Conservation (phyloP, 1,284 basidiomycete species). For the Irpex lacteus region DNA sequence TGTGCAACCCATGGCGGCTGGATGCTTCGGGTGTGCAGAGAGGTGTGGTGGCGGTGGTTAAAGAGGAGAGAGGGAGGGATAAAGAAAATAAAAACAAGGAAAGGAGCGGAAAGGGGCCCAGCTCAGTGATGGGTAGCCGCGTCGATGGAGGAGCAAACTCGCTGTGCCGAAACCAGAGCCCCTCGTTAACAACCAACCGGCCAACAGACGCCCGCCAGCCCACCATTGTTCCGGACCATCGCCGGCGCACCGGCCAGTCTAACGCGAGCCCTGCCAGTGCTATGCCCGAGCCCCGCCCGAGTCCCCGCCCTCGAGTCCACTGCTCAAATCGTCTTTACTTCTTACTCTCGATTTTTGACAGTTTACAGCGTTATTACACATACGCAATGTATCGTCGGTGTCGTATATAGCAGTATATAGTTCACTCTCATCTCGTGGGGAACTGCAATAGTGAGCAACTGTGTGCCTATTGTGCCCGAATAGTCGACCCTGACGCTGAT, state of each 20-base stretch:
- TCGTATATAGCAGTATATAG: not conserved
- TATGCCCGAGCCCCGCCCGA: not conserved
- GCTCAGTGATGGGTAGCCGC: slow-evolving; percentile 10
- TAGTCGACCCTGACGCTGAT: not conserved
- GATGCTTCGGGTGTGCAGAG: not conserved
- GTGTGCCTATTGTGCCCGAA: not conserved
- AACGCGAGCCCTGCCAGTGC: not conserved
- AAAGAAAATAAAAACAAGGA: slow-evolving; percentile 10
- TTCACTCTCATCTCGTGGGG: not conserved
- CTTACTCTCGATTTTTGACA: not conserved
- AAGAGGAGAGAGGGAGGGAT: slow-evolving; percentile 3
- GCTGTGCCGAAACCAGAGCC: not conserved
- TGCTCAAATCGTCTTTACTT: not conserved
- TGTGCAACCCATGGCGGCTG: slow-evolving; percentile 64
- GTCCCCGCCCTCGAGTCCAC: not conserved
- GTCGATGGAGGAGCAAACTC: not conserved
- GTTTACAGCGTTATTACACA: not conserved
- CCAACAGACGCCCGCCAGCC: not conserved
- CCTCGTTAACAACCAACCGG: not conserved
- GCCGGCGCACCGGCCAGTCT: not conserved
- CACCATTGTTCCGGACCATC: not conserved
- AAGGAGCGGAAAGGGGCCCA: slow-evolving; percentile 13
- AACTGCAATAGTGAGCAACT: not conserved
- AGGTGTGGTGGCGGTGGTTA: not conserved
- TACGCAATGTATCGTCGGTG: not conserved